These are phyloP conservation scores for Platanthera guangdongensis DNA, from an alignment of 106 monocot species.

Conservation along the genomic window DNA sequence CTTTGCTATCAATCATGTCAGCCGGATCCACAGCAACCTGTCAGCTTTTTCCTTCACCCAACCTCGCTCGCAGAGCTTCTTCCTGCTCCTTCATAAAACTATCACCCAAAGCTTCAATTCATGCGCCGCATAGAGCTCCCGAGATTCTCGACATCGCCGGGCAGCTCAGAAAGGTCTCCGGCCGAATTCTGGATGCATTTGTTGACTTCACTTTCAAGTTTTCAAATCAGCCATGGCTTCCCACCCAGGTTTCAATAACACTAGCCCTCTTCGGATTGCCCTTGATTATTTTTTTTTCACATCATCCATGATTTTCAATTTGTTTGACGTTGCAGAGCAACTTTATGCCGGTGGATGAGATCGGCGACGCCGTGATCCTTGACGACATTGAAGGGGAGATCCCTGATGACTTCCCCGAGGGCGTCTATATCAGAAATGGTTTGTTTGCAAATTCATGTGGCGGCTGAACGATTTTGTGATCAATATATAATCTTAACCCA, in stretches of 20 bases:
- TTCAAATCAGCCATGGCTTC: conserved; percentile 11
- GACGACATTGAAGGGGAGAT: conserved; percentile 31
- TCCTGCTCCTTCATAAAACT: no score
- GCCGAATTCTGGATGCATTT: conserved; percentile 18
- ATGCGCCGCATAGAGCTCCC: not conserved
- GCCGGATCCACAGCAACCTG: no score
- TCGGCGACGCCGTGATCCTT: conserved; percentile 10
- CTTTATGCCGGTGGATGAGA: conserved; percentile 41
- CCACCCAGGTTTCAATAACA: not conserved
- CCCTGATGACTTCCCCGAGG: conserved; percentile 46
- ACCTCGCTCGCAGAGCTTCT: no score
- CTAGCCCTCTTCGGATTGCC: not conserved
- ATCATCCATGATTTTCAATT: not conserved
- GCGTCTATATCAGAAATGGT: conserved; percentile 62
- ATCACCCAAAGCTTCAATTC: no score
- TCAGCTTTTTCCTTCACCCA: no score
- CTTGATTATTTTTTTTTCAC: not conserved
- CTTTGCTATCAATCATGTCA: no score
- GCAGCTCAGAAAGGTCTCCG: conserved; percentile 9
- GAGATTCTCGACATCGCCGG: not conserved
- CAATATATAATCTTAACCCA: no score
- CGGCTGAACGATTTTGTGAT: no score
- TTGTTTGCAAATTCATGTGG: not conserved
- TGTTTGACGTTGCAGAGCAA: conserved; percentile 24
- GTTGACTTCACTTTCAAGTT: conserved; percentile 33